phyloP scores from a whole-genome alignment of 2,329 filamentous ascomycete species.

The Epichloe coenophiala region DNA sequence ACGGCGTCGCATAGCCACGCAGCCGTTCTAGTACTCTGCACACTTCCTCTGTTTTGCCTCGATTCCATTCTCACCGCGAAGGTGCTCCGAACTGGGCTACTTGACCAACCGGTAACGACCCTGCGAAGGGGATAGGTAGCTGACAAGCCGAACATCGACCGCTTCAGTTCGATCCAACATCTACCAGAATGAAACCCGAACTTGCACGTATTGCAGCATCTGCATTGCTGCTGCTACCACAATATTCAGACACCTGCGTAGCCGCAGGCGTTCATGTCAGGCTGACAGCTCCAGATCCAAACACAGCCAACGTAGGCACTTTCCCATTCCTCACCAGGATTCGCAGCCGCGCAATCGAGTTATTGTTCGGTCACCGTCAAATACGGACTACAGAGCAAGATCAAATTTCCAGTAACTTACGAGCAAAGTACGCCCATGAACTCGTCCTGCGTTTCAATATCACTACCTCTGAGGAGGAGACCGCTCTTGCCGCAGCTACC shows the following conservation, averaged over 20 bases:
- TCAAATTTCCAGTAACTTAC: constrained; percentile 18
- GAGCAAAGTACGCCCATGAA: constrained; percentile 55
- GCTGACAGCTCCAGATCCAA: background rate
- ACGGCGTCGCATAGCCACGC: too few species aligned
- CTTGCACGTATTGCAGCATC: background rate
- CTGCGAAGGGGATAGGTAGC: too few species aligned
- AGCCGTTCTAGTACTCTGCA: too few species aligned
- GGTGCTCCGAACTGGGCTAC: too few species aligned
- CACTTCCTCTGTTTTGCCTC: too few species aligned
- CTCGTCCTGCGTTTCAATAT: constrained; percentile 86
- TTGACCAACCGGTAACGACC: background rate
- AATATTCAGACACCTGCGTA: background rate
- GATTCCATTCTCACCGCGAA: too few species aligned
- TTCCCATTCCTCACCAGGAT: constrained; percentile 38
- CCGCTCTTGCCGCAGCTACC: constrained; percentile 57
- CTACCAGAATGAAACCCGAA: constrained; percentile 1
- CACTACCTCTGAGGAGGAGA: constrained; percentile 52
- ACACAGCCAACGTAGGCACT: constrained; percentile 12
- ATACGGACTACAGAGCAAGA: constrained; percentile 14
- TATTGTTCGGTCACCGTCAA: constrained; percentile 34
- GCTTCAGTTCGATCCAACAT: background rate
- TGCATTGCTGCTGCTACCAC: background rate
- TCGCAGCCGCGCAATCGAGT: constrained; percentile 34
- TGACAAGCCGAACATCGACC: too few species aligned
- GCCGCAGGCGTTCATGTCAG: background rate